These are phyloP conservation scores for Neofusicoccum ribis DNA, from an alignment of 2,329 filamentous ascomycete genomes.

Conservation along the genomic window DNA sequence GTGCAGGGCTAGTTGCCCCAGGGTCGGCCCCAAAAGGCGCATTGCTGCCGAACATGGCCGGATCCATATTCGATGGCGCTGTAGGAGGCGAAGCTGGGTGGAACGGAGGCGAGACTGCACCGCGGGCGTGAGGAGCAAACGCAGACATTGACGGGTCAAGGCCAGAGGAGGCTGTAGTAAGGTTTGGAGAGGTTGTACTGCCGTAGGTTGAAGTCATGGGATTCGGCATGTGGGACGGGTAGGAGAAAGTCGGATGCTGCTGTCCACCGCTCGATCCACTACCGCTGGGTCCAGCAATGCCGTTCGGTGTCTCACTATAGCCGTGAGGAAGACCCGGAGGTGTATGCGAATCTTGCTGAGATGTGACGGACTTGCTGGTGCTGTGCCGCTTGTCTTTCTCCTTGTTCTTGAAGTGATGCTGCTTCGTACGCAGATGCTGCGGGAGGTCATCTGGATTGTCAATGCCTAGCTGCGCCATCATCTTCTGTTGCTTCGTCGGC, in stretches of 20 bases:
- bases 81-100: slow-evolving; percentile 8
- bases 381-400: slow-evolving; percentile 23
- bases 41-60: slow-evolving; percentile 37
- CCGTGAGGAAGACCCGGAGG: slow-evolving; percentile 38
- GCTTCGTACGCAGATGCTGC: slow-evolving; percentile 74
- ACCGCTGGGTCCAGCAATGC: slow-evolving; percentile 2
- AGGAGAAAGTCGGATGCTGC: slow-evolving; percentile 17
- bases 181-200: slow-evolving; percentile 3
- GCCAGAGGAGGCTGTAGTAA: background rate
- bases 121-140: slow-evolving; percentile 9
- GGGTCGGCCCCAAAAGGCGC: slow-evolving; percentile 22
- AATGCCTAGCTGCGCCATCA: slow-evolving; percentile 85
- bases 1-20: slow-evolving; percentile 35
- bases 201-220: background rate
- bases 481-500: slow-evolving; percentile 94
- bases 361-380: slow-evolving; percentile 26
- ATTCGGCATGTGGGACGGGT: background rate
- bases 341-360: slow-evolving; percentile 37
- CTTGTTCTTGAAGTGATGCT: slow-evolving; percentile 32
- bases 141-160: slow-evolving; percentile 13
- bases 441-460: slow-evolving; percentile 89
- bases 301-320: slow-evolving; percentile 6
- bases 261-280: background rate
- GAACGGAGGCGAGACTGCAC: slow-evolving; percentile 10
- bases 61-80: slow-evolving; percentile 29